Evolutionary conservation across 208 protist species (phyloP).

Genomic region (Ichthyophonus hoferi): DNA sequence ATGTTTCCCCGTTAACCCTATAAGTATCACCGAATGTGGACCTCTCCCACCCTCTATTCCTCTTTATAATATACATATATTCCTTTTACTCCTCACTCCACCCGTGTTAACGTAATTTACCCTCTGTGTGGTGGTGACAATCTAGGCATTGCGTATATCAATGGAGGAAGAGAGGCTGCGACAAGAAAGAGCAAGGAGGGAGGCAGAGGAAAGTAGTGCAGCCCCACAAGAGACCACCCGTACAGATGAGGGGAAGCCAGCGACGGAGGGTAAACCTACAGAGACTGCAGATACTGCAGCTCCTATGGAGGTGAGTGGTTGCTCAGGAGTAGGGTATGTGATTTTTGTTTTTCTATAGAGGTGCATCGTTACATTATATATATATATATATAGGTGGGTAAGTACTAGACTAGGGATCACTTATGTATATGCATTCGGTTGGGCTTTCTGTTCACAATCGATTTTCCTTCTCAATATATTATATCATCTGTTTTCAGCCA

Average conservation of each 20-base stretch:
- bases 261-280: not conserved
- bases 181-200: conserved; percentile 35
- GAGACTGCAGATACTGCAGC: not conserved
- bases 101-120: too few relatives aligned
- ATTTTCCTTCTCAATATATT: not conserved
- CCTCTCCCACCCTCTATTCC: too few relatives aligned
- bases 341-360: not conserved
- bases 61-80: too few relatives aligned
- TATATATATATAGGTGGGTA: conserved; percentile 4
- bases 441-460: not conserved
- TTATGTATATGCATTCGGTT: not conserved
- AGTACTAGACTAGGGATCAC: too few relatives aligned
- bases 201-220: conserved; percentile 3
- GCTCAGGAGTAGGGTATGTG: not conserved
- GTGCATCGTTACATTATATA: not conserved
- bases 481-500: not conserved
- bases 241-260: not conserved
- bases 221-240: not conserved
- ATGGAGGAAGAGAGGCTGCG: conserved; percentile 58
- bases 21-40: too few relatives aligned
- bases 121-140: too few relatives aligned
- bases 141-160: conserved; percentile 47
- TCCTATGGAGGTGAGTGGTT: not conserved
- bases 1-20: too few relatives aligned
- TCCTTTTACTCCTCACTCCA: too few relatives aligned